Evolutionary conservation across 1,139 yeast species (phyloP), one percentile per base, ranked within the genome.

Genomic region (Yarrowia galli): DNA sequence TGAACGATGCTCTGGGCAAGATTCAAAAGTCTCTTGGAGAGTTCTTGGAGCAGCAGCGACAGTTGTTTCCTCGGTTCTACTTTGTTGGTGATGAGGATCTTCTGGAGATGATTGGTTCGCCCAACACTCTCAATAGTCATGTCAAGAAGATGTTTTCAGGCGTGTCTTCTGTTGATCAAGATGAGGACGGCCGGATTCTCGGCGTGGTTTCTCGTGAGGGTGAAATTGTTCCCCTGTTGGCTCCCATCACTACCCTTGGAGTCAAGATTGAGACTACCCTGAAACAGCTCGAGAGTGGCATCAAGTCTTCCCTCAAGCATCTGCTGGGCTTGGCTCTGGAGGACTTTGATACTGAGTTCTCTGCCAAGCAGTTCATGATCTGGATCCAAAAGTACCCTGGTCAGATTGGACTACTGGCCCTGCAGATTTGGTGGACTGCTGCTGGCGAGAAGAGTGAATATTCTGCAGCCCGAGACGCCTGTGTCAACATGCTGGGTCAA

Each of bases 41-140:
- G 18, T 95, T 88, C 75, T 81, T 93, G 63, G 98, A 93, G 73
- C 85, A 84, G 58, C 97, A 93, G 74, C 80, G 98, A 71, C 89
- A 85, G 64, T 71, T 83, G 2, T 93, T 89, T 73, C 95, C 97
- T 0, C 82, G 98, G 60, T 89, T 93, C 70, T 92, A 89, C 73
- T 93, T 95, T 74, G 80, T 95, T 48, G 98, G 98, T 8, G 95
- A 95, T 74, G 97, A 92, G 71, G 98, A 93, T 75, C 79, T 95
- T 49, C 79, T 95, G 48, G 97, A 92, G 71, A 84, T 95, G 51
- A 84, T 95, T 68, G 97, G 98, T 4, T 84, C 88, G 69, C 81
- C 88, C 0, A 78, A 78, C 10, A 85, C 88, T 72, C 76, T 85
- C 5, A 70, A 71, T 0, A 76, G 84, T 70, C 96, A 90, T 74